Evolutionary conservation across 2,329 filamentous ascomycete genomes (phyloP), one percentile per base, ranked within the genome.

Genomic region (Trichoderma koningiopsis): DNA sequence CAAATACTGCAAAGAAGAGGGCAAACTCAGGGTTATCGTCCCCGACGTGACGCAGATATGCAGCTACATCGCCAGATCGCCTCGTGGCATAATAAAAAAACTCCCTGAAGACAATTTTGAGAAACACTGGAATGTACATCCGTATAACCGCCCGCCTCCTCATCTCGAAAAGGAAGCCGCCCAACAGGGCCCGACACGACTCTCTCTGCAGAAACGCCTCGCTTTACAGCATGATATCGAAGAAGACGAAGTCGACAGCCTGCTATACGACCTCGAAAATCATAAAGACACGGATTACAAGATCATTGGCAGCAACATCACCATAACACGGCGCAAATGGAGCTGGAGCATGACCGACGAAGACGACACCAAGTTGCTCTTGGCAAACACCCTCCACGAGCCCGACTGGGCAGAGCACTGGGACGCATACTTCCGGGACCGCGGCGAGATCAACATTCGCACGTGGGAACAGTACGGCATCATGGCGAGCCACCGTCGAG

Each of bases 391-490:
- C 8, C 71, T 75, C 2, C 69, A 73, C 35, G 60, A 73, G 1
- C 72, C 72, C 2, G 65, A 55, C 0, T 76, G 75, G 75, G 71
- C 61, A 7, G 24, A 53, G 0, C 63, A 71, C 3, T 76, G 75
- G 75, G 75, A 77, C 33, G 33, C 68, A 2, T 72, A 74, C 43
- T 77, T 74, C n/a, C 27, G n/a, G 4, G 66, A 67, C 22, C 69
- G 55, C 1, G 72, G 70, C 7, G 35, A 64, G 22, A 49, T 73
- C 40, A 74, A 79, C 19, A 29, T 73, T 2, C 72, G 75, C n/a
- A 74, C 69, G 3, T 73, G 73, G 71, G 74, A 76, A 29, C 55
- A 68, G 1, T 79, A 79, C 52, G 72, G 72, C 37, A 69, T 57
- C 58, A 49, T 74, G 62, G 74, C 72, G 13, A 69, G 53, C 7